A percentile compares a stretch with the other conserved stretches of the same genome.
These are phyloP conservation scores for Ophiognomonia clavigignenti-juglandacearum DNA, from an alignment of 2,329 filamentous ascomycete species.

Conservation along the genomic window DNA sequence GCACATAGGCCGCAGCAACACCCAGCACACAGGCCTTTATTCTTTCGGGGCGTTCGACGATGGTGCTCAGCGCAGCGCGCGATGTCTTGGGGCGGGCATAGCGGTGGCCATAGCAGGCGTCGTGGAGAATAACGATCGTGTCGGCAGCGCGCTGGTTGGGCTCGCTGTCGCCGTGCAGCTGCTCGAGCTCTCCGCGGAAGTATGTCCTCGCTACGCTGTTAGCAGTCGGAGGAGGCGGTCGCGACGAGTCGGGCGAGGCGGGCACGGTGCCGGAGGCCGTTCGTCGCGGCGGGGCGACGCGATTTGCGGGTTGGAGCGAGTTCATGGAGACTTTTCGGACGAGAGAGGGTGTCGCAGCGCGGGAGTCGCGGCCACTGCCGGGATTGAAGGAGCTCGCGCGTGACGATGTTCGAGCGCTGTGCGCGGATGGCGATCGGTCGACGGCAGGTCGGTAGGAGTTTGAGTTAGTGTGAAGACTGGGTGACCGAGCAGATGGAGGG, in stretches of 20 bases:
- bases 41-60: constrained; percentile 90
- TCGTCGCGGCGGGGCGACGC: constrained; percentile 40
- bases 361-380: constrained; percentile 33
- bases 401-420: constrained; percentile 32
- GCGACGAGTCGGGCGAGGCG: constrained; percentile 34
- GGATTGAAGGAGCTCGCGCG: constrained; percentile 35
- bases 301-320: constrained; percentile 48
- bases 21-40: constrained; percentile 81
- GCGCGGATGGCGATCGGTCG: constrained; percentile 33
- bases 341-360: constrained; percentile 45
- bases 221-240: constrained; percentile 40
- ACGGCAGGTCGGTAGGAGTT: constrained; percentile 32
- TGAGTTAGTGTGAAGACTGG: no score
- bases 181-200: constrained; percentile 64
- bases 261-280: constrained; percentile 43
- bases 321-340: constrained; percentile 53
- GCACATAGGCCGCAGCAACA: constrained; percentile 81
- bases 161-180: constrained; percentile 48
- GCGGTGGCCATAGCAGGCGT: constrained; percentile 91
- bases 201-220: constrained; percentile 59
- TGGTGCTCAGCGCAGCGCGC: constrained; percentile 65
- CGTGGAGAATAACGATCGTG: constrained; percentile 82
- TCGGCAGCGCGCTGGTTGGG: constrained; percentile 36
- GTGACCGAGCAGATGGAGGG: constrained; percentile 21
- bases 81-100: constrained; percentile 79